Base-by-base conservation (phyloP, 129 eudicot species). In the Escallonia rubra region DNA sequence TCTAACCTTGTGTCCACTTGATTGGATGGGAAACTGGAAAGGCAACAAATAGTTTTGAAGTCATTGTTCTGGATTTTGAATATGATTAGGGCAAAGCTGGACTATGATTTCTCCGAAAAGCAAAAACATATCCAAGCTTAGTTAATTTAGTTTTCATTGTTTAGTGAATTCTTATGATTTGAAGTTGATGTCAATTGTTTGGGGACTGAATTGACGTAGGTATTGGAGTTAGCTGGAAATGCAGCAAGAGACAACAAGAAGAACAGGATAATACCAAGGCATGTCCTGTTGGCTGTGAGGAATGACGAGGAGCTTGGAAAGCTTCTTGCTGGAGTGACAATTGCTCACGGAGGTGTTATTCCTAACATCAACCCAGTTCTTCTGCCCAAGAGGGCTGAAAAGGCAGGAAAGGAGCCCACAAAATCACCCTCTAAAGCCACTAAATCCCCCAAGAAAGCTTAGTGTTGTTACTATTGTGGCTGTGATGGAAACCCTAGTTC, bases 381-480 rank as follows among this genome's bases (percentile, higher is more conserved):
- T 41, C 34, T 69, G 73, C 73, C 73, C 5, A 69, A 69, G 65
- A 69, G 48, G 64, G 15, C 73, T 43, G 73, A 69, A 3, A 69
- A 69, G 54, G 34, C 34, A 11, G 23, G 23, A 2, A 54, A 54
- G 14, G 59, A 54, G 14, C 59, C 16, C 4, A 23, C 34, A 23
- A 54, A 54, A 7, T 54, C 59, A 11, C 59, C 59, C 13, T 54
- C 59, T 11, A 54, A 54, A 34, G 59, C 59, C 23, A 14, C 34
- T 2, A 54, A 54, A 54, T 57, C 77, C 34, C 77, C 82, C 2
- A 78, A 72, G 69, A 70, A 78, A 59, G 72, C 72, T 65, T 23
- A 23, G 34, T 23, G 34, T 23, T 23, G 34, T 23, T 23, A 23
- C 34, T 23, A 23, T 23, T 23, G 34, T 23, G 34, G 34, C 34